These are phyloP conservation scores for Candida palmyrensis DNA, from an alignment of 805 yeast species.

Conservation along the genomic window DNA sequence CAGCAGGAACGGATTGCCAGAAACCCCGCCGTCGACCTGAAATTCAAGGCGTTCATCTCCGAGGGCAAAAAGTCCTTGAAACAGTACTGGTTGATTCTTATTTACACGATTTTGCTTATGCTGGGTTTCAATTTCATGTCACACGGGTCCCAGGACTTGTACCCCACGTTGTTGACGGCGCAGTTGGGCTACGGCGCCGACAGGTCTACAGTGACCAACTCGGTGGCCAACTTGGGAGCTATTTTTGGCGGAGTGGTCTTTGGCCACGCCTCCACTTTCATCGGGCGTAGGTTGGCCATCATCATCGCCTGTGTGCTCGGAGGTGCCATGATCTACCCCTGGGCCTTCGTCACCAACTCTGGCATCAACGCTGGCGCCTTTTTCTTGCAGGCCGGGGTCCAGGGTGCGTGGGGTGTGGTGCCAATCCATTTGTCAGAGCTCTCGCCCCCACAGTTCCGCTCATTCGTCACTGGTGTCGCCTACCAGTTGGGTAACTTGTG, in stretches of 20 bases:
- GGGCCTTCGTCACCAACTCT: slow-evolving; percentile 24
- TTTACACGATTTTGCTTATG: slow-evolving; percentile 50
- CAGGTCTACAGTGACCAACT: slow-evolving; percentile 33
- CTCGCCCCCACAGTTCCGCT: slow-evolving; percentile 57
- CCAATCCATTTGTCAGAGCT: slow-evolving; percentile 60
- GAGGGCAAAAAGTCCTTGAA: slow-evolving; percentile 25
- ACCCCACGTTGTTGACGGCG: slow-evolving; percentile 33
- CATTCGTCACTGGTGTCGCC: slow-evolving; percentile 58
- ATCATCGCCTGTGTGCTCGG: slow-evolving; percentile 28
- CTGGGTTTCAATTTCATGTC: slow-evolving; percentile 38
- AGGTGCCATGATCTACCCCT: slow-evolving; percentile 38
- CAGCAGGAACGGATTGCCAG: too few species aligned
- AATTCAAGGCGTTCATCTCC: slow-evolving; percentile 18
- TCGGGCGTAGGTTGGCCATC: slow-evolving; percentile 33
- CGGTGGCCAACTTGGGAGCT: slow-evolving; percentile 40
- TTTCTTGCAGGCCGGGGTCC: slow-evolving; percentile 58
- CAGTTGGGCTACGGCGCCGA: slow-evolving; percentile 28
- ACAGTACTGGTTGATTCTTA: slow-evolving; percentile 55
- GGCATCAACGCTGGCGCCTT: slow-evolving; percentile 57
- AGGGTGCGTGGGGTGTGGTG: slow-evolving; percentile 67
- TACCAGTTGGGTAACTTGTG: slow-evolving; percentile 69
- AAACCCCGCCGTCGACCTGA: slow-evolving; percentile 7
- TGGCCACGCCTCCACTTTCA: slow-evolving; percentile 36
- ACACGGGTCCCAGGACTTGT: slow-evolving; percentile 39
- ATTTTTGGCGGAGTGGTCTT: slow-evolving; percentile 39